A percentile compares a stretch with the other conserved stretches of the same genome.
Conservation (phyloP, 2,329 filamentous ascomycete genomes). For the Chaetomiaceae sp. region DNA sequence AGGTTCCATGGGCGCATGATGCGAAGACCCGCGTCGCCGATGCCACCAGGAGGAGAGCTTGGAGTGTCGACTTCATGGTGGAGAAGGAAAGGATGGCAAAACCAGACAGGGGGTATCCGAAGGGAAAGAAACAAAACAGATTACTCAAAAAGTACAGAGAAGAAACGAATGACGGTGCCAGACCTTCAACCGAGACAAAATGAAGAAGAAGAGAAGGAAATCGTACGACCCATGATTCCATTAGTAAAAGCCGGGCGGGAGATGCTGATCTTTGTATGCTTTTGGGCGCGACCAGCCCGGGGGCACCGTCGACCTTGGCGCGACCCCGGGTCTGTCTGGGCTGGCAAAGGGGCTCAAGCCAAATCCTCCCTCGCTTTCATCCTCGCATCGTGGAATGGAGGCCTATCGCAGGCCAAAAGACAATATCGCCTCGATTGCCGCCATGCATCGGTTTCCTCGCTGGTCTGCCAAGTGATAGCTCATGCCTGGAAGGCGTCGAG, state of each 20-base stretch:
- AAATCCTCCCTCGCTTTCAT: not conserved
- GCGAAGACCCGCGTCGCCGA: constrained; percentile 26
- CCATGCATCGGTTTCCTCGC: not conserved
- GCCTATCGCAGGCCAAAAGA: too few relatives aligned
- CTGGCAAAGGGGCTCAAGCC: not conserved
- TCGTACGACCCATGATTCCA: constrained; percentile 14
- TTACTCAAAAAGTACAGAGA: constrained; percentile 4
- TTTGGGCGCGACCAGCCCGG: not conserved
- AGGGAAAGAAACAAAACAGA: constrained; percentile 4
- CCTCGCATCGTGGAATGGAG: too few relatives aligned
- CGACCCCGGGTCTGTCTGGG: constrained; percentile 18
- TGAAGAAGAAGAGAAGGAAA: constrained; percentile 11
- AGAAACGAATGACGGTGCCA: constrained; percentile 20
- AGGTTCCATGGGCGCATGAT: constrained; percentile 29
- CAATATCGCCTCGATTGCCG: not conserved
- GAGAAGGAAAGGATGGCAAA: constrained; percentile 1
- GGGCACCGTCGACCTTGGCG: not conserved
- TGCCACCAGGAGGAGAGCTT: constrained; percentile 20
- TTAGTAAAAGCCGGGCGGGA: constrained; percentile 4
- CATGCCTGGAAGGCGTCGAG: not conserved
- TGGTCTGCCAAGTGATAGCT: not conserved
- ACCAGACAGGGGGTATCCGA: not conserved
- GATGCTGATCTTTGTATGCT: constrained; percentile 17
- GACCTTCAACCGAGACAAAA: constrained; percentile 16
- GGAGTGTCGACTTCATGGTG: constrained; percentile 20